These are phyloP conservation scores for Parietichytrium sp. DNA, from an alignment of 108 stramenopile species.

Conservation along the genomic window DNA sequence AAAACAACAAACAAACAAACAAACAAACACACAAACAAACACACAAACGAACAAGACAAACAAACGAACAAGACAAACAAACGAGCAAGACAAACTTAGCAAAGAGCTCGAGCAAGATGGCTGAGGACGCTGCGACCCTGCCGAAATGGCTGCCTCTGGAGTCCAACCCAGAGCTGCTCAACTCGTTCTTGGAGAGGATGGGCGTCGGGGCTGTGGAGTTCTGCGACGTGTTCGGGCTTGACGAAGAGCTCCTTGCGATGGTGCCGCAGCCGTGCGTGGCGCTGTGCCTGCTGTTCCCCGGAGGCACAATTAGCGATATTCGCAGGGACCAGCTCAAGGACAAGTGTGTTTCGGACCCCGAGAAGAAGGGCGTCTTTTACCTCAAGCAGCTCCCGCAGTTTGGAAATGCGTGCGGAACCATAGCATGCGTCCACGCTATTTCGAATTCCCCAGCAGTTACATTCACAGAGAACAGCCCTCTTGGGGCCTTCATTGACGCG, in stretches of 20 bases:
- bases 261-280: constrained; percentile 38
- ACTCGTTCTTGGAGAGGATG: constrained; percentile 13
- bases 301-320: background rate
- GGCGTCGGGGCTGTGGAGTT: background rate
- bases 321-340: constrained; percentile 20
- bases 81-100: no score
- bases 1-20: no score
- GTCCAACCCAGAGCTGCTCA: constrained; percentile 39
- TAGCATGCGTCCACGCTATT: constrained; percentile 34
- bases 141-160: constrained; percentile 42
- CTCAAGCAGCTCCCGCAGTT: background rate
- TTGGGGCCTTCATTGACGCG: background rate
- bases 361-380: constrained; percentile 30
- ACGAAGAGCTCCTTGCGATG: constrained; percentile 40
- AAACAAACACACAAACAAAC: no score
- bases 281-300: constrained; percentile 40
- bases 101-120: no score
- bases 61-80: no score
- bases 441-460: background rate
- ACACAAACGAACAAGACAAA: no score
- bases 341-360: constrained; percentile 6
- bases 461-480: background rate
- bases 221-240: constrained; percentile 41
- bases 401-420: constrained; percentile 44
- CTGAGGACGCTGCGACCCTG: background rate